A percentile compares a stretch with the other conserved stretches of the same genome.
phyloP scores from a whole-genome alignment of 1,284 basidiomycete genomes.

The Melanopsichium pennsylvanicum region DNA sequence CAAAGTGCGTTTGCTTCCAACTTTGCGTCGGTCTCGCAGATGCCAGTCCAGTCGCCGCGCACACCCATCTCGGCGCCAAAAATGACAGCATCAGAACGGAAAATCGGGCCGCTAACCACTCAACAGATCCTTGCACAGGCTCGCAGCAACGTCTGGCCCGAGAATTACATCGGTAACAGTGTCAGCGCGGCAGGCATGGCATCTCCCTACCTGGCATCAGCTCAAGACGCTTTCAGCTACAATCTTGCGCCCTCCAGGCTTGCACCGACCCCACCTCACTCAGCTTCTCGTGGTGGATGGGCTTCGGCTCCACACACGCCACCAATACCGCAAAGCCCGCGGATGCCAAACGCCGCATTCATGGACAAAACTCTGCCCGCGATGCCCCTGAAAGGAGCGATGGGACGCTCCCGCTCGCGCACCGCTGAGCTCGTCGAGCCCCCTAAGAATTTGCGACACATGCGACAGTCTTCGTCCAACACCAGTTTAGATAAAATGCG shows the following conservation, averaged over 20 bases:
- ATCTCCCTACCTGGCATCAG: slow-evolving; percentile 16
- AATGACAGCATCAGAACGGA: background rate
- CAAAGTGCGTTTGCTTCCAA: slow-evolving; percentile 6
- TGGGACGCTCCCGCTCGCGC: slow-evolving; percentile 16
- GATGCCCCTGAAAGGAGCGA: background rate
- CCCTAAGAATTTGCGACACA: slow-evolving; percentile 36
- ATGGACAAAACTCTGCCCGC: slow-evolving; percentile 26
- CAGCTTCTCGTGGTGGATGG: slow-evolving; percentile 12
- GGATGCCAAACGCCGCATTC: background rate
- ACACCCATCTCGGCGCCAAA: slow-evolving; percentile 4
- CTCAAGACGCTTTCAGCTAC: slow-evolving; percentile 23
- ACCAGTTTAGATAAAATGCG: slow-evolving; percentile 16
- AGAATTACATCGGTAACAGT: slow-evolving; percentile 28
- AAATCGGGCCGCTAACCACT: slow-evolving; percentile 28
- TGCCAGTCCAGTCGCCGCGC: background rate
- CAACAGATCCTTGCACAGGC: slow-evolving; percentile 43
- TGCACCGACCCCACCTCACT: slow-evolving; percentile 21
- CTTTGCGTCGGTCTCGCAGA: background rate
- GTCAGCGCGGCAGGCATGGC: slow-evolving; percentile 37
- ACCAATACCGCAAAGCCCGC: slow-evolving; percentile 12
- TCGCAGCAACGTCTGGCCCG: slow-evolving; percentile 39
- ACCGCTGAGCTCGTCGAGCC: slow-evolving; percentile 13
- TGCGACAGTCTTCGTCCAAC: slow-evolving; percentile 26
- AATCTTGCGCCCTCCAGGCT: slow-evolving; percentile 23
- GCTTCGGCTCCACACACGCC: slow-evolving; percentile 15